Evolutionary conservation across 164 flowering plant genomes (phyloP), one percentile per base, ranked within the genome.

Genomic region (Magnolia kwangsiensis): DNA sequence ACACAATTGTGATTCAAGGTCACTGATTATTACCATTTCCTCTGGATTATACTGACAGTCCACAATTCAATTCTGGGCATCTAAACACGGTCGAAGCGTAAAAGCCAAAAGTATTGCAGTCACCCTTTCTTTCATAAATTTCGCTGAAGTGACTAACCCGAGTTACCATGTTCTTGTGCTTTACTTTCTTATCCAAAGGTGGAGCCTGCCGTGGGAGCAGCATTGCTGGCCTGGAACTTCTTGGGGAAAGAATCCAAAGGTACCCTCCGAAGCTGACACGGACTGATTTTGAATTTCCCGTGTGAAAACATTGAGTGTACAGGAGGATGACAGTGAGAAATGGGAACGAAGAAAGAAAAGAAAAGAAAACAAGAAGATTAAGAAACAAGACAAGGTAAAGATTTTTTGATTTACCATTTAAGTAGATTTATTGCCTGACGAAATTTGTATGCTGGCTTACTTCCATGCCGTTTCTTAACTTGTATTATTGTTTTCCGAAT

Each of bases 191-290:
- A 8, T 16, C 74, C 4, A 45, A 84, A 93, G 99, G 95, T 93
- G 75, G 99, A 95, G 78, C 99, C 99, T 74, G 99, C 99, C 1
- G 87, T 91, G n/a, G 99, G 99, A 49, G 99, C 99, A 50, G 98
- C 98, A 19, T 83, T 92, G 80, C 81, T 93, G 45, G 99, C 99
- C 2, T 89, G 91, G 95, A 92, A 88, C 76, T 83, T 76, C 71
- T 77, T 85, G 29, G 79, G 80, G 86, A 87, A 86, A 84, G 91
- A 89, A 80, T 78, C 80, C 50, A 73, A 78, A 73, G 64, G 75
- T 63, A 74, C 51, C 49, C 49, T 70, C 51, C 51, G 76, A 67
- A 77, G 87, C 75, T 85, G 87, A 83, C 75, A n/a, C 31, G 13
- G 50, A 1, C 20, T 9, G 13, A 75, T 18, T 72, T 37, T n/a